Conservation (phyloP, 345 rosid species). For the Salix caprea region DNA sequence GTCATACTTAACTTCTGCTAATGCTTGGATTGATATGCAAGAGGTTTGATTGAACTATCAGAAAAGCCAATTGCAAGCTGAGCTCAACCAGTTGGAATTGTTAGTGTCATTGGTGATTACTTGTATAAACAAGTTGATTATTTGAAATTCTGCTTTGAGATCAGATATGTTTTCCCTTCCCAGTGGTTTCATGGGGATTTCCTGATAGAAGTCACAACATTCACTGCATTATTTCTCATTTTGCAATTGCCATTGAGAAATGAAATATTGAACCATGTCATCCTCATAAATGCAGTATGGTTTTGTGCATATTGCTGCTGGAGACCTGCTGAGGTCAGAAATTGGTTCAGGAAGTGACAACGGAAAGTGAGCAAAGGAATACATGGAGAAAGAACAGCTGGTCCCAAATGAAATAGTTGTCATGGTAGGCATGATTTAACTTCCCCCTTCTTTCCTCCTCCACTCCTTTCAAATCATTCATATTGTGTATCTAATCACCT, state of each 20-base stretch:
- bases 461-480: neutral
- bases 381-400: constrained; percentile 80
- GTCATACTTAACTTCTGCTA: neutral
- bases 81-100: neutral
- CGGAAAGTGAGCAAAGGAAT: constrained; percentile 33
- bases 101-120: neutral
- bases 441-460: neutral
- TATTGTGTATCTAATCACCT: constrained; percentile 13
- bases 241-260: constrained; percentile 15
- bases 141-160: neutral
- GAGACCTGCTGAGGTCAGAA: constrained; percentile 80
- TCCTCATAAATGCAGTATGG: constrained; percentile 67
- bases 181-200: neutral
- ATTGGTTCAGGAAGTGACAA: constrained; percentile 82
- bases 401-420: constrained; percentile 79
- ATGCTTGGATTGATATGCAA: neutral
- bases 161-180: neutral
- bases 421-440: constrained; percentile 31
- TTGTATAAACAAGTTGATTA: neutral
- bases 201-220: constrained; percentile 5
- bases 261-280: constrained; percentile 25
- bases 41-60: neutral
- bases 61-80: neutral
- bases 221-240: constrained; percentile 10
- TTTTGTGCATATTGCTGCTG: constrained; percentile 90